Conservation (phyloP, 306 rosid genomes). For the Vigna nakashimae region DNA sequence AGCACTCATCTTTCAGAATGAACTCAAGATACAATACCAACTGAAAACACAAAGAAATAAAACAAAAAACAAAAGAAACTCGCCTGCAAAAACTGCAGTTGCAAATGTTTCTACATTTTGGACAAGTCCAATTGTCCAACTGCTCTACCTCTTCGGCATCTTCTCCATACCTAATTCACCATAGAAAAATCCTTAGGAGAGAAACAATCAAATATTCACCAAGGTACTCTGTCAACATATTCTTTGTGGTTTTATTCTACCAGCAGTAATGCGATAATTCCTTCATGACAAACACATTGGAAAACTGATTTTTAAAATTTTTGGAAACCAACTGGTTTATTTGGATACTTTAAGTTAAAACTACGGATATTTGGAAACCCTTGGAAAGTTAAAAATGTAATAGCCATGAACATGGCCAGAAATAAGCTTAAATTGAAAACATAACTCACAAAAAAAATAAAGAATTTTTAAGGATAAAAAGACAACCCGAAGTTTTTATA, state of each 20-base stretch:
- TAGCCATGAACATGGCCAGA: background rate
- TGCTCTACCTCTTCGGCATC: constrained; percentile 55
- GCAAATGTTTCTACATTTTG: constrained; percentile 78
- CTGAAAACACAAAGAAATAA: background rate
- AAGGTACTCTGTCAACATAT: constrained; percentile 1
- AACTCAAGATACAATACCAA: background rate
- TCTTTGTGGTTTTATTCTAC: background rate
- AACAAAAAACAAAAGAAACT: constrained; percentile 9
- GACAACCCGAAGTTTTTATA: background rate
- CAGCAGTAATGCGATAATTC: background rate
- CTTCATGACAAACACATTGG: background rate
- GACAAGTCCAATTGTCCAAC: constrained; percentile 69
- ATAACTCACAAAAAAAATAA: background rate
- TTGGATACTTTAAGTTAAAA: background rate
- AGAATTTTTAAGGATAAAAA: background rate
- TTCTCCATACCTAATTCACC: constrained; percentile 72
- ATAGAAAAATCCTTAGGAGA: constrained; percentile 9
- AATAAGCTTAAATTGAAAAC: background rate
- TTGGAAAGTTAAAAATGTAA: background rate
- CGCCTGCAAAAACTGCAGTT: constrained; percentile 84
- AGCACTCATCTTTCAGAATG: constrained; percentile 30
- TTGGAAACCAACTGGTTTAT: background rate
- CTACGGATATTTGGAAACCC: background rate
- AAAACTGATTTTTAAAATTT: background rate
- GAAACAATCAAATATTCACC: background rate